Evolutionary conservation across 305 asterid genomes (phyloP), one percentile per base, ranked within the genome.

Genomic region (Coffea humblotiana): DNA sequence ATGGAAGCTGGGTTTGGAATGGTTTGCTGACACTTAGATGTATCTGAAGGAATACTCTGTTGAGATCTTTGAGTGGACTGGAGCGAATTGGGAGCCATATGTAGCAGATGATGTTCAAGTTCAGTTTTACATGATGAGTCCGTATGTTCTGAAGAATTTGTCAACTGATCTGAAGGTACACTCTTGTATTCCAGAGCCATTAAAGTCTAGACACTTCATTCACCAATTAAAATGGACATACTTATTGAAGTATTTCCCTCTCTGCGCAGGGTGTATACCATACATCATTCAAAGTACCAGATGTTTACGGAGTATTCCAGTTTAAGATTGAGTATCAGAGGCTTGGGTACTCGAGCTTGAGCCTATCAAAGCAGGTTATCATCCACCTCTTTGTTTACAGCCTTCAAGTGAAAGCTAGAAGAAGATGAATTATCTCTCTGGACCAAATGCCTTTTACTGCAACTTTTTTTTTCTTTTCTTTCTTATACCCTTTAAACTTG

Each of bases 111-210:
- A 91, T 37, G 92, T 92, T 49, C 98, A 93, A 81, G 89, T 93
- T 76, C 98, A 93, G 89, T 93, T 93, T 85, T 93, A 90, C 88
- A 90, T 93, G 98, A 93, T 93, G 98, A 93, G 98, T 82, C 97
- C 98, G 45, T 93, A 93, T 49, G 91, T 93, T 80, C 84, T 93
- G 93, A 93, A 90, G 89, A 92, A 92, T 29, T 81, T 93, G 91
- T 87, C 94, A 11, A 90, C 95, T 27, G 73, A 93, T 84, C 78
- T 87, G 87, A 89, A 92, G 98, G 98, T 93, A 87, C n/a, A 73
- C 47, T 68, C 65, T 79, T 40, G 60, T 58, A 60, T 61, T 75
- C 16, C 69, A 58, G n/a, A n/a, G 43, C 18, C 60, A 65, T 2
- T 63, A 61, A 56, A 25, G 51, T 66, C 45, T 66, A 49, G 48